phyloP scores from a whole-genome alignment of 148 eudicot species.

The Dysphania ambrosioides region DNA sequence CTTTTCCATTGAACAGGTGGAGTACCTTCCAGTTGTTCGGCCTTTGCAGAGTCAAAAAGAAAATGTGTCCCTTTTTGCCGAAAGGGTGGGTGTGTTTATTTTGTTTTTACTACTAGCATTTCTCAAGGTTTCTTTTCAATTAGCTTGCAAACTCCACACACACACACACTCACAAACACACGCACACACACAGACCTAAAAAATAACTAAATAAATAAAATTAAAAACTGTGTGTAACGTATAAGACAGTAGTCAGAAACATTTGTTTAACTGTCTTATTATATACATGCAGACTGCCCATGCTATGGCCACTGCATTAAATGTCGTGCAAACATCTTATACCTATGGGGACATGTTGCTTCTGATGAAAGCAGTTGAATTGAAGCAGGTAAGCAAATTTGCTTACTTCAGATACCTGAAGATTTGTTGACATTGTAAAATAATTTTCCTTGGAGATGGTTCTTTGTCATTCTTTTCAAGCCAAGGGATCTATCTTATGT shows the following conservation, averaged over 20 bases:
- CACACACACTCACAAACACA: not conserved
- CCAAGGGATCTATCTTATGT: not conserved
- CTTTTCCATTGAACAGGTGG: slow-evolving; percentile 48
- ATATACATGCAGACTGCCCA: slow-evolving; percentile 55
- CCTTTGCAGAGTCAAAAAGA: slow-evolving; percentile 64
- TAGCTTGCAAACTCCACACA: too few species aligned
- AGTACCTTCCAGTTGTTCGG: slow-evolving; percentile 72
- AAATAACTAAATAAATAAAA: too few species aligned
- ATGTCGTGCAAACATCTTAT: slow-evolving; percentile 73
- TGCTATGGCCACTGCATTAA: slow-evolving; percentile 60
- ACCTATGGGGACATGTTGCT: slow-evolving; percentile 73
- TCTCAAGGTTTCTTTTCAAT: too few species aligned
- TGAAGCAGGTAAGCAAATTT: slow-evolving; percentile 50
- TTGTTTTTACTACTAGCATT: too few species aligned
- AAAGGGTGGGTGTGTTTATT: slow-evolving; percentile 61
- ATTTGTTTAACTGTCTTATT: slow-evolving; percentile 10
- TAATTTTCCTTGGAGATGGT: not conserved
- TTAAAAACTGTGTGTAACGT: not conserved
- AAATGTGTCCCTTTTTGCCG: slow-evolving; percentile 54
- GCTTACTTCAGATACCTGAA: not conserved
- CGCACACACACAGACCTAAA: too few species aligned
- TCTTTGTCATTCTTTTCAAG: not conserved
- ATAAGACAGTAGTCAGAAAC: not conserved
- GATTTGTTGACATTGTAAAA: not conserved
- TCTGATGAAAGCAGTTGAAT: slow-evolving; percentile 58